phyloP scores from a whole-genome alignment of 2,329 filamentous ascomycete species.

The Arthroderma uncinatum region DNA sequence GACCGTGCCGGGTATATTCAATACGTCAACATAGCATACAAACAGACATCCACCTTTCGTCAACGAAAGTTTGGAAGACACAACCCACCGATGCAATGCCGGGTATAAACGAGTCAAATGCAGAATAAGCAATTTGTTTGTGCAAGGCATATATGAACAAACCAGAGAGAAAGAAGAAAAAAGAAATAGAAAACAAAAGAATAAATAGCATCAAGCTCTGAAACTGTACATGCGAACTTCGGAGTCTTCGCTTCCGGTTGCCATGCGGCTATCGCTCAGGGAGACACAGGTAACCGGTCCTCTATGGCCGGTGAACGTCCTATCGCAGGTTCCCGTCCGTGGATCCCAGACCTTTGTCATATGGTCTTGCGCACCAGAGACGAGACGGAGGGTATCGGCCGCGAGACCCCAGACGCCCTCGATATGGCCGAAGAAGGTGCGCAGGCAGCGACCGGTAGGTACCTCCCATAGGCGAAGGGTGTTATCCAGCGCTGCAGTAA shows the following conservation, averaged over 20 bases:
- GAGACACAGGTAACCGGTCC: conserved; percentile 90
- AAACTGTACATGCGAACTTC: conserved; percentile 60
- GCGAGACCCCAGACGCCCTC: conserved; percentile 92
- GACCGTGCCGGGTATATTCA: background rate
- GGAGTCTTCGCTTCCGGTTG: conserved; percentile 85
- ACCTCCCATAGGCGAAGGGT: conserved; percentile 92
- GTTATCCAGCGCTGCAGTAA: conserved; percentile 81
- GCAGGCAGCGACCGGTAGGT: conserved; percentile 65
- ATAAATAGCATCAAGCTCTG: background rate
- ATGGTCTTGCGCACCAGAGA: conserved; percentile 82
- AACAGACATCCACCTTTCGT: background rate
- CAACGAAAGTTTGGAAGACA: background rate
- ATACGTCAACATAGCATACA: background rate
- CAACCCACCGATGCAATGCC: background rate
- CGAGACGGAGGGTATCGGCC: conserved; percentile 75
- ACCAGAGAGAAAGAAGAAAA: background rate
- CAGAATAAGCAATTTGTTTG: background rate
- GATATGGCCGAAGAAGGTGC: conserved; percentile 91
- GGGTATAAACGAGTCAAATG: background rate
- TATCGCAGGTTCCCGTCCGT: conserved; percentile 77
- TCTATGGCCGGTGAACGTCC: conserved; percentile 81
- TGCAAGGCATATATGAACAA: background rate
- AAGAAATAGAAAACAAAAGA: background rate
- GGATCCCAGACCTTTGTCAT: conserved; percentile 97
- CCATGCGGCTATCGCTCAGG: conserved; percentile 77